A percentile compares a stretch with the other conserved stretches of the same genome.
These are phyloP conservation scores for Selaginella moellendorffii DNA, from an alignment of 75 land plant species.

Conservation along the genomic window DNA sequence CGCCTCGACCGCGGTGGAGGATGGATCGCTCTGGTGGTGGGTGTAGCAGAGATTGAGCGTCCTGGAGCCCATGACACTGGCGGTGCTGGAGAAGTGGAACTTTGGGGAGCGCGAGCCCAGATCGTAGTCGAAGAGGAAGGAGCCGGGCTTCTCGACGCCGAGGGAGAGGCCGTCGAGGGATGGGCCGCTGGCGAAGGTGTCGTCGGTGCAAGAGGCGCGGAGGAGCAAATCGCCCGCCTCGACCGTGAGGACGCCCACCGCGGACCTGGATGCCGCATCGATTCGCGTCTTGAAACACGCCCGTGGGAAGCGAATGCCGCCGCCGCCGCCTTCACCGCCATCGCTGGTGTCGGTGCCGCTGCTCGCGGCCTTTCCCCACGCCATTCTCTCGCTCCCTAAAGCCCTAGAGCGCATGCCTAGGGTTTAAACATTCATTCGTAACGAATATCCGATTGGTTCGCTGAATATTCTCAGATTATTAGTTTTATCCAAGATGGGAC, in stretches of 20 bases:
- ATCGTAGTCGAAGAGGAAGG: constrained; percentile 69
- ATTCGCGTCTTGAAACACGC: neutral
- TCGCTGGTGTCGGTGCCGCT: too few relatives aligned
- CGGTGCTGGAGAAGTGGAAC: constrained; percentile 79
- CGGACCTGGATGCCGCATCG: neutral
- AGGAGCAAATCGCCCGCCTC: constrained; percentile 53
- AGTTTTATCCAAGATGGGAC: too few relatives aligned
- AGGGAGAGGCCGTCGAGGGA: constrained; percentile 49
- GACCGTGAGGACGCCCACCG: constrained; percentile 16
- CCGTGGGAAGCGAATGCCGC: neutral
- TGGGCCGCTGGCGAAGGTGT: constrained; percentile 40
- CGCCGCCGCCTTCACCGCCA: neutral
- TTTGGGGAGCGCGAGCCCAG: constrained; percentile 36
- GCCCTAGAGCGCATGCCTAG: neutral
- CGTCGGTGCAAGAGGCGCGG: constrained; percentile 51
- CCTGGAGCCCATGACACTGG: constrained; percentile 21
- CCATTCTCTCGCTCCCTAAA: neutral
- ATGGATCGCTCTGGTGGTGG: constrained; percentile 39
- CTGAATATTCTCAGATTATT: too few relatives aligned
- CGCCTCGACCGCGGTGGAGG: constrained; percentile 52
- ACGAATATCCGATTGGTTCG: too few relatives aligned
- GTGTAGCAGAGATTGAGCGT: constrained; percentile 54
- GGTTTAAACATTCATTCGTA: neutral
- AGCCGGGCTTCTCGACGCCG: constrained; percentile 81
- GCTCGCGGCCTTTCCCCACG: neutral